These are phyloP conservation scores for Aspergillus awamori DNA, from an alignment of 2,329 filamentous ascomycete species.

Conservation along the genomic window DNA sequence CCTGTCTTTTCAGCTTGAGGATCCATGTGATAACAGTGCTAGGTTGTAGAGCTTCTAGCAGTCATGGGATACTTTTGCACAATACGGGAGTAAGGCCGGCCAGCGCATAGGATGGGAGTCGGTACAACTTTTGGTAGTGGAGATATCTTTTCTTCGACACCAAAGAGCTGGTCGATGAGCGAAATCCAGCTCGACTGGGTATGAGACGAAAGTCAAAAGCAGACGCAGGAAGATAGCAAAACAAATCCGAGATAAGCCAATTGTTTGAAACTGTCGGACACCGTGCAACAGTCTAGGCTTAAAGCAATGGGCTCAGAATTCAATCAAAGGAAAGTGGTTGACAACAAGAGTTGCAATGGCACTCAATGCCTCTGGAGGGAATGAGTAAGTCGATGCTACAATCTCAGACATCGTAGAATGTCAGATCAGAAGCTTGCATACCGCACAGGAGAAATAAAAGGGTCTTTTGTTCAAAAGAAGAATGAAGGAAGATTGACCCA, in stretches of 20 bases:
- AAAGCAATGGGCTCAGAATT: background rate
- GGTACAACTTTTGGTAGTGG: background rate
- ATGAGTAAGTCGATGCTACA: slow-evolving; percentile 13
- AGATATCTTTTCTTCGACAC: background rate
- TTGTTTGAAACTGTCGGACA: background rate
- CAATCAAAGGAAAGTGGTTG: slow-evolving; percentile 21
- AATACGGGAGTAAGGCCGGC: background rate
- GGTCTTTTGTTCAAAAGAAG: slow-evolving; percentile 16
- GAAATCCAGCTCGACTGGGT: slow-evolving; percentile 18
- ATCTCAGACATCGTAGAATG: slow-evolving; percentile 3
- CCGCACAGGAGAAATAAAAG: slow-evolving; percentile 15
- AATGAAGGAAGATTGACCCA: slow-evolving; percentile 25
- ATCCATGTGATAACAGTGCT: slow-evolving; percentile 25
- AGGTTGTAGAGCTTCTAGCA: background rate
- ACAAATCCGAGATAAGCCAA: slow-evolving; percentile 7
- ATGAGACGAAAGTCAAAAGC: slow-evolving; percentile 6
- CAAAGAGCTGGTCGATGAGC: background rate
- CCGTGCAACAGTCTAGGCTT: background rate
- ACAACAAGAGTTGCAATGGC: slow-evolving; percentile 27
- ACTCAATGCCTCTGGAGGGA: slow-evolving; percentile 37
- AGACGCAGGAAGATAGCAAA: no score
- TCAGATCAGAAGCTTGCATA: slow-evolving; percentile 19
- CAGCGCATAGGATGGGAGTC: slow-evolving; percentile 10
- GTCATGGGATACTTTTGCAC: slow-evolving; percentile 1
- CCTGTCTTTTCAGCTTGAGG: slow-evolving; percentile 15